Percentiles rank a stretch among this genome's conserved stretches.
Evolutionary conservation across 1,284 basidiomycete genomes (phyloP).

Genomic region (Pseudozyma sp.): DNA sequence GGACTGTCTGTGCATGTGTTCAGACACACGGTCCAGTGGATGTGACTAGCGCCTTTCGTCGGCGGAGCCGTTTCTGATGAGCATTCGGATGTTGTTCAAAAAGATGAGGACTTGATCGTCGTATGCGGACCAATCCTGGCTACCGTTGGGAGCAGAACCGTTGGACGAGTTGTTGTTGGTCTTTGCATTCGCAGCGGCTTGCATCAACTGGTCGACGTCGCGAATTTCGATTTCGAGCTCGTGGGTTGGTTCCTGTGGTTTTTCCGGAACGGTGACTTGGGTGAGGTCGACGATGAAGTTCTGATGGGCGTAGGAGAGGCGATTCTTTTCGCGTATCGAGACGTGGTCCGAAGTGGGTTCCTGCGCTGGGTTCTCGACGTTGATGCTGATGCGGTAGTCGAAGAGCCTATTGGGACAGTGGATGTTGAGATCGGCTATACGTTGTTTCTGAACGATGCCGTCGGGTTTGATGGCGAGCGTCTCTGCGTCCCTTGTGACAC

Average conservation of each 20-base stretch:
- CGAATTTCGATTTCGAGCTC: constrained; percentile 75
- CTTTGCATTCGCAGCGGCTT: constrained; percentile 62
- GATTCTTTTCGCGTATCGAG: constrained; percentile 81
- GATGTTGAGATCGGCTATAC: constrained; percentile 88
- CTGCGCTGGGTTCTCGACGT: constrained; percentile 75
- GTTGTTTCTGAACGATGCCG: constrained; percentile 77
- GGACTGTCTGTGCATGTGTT: too few species aligned
- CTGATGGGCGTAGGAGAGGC: constrained; percentile 91
- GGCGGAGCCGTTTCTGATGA: constrained; percentile 51
- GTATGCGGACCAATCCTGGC: constrained; percentile 60
- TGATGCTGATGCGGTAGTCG: constrained; percentile 93
- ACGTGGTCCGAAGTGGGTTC: constrained; percentile 64
- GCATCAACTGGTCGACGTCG: constrained; percentile 71
- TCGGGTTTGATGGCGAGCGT: constrained; percentile 73
- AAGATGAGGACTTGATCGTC: constrained; percentile 64
- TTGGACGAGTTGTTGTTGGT: constrained; percentile 7
- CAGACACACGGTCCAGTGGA: too few species aligned
- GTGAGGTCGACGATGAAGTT: constrained; percentile 92
- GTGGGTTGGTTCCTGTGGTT: constrained; percentile 68
- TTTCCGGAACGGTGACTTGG: constrained; percentile 76
- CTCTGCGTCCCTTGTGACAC: constrained; percentile 86
- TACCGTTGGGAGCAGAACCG: constrained; percentile 2
- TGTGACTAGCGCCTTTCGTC: constrained; percentile 21
- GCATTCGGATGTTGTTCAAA: constrained; percentile 65
- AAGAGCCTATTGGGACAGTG: constrained; percentile 82